Evolutionary conservation across 306 rosid species (phyloP).

Genomic region (Prunus salicina): DNA sequence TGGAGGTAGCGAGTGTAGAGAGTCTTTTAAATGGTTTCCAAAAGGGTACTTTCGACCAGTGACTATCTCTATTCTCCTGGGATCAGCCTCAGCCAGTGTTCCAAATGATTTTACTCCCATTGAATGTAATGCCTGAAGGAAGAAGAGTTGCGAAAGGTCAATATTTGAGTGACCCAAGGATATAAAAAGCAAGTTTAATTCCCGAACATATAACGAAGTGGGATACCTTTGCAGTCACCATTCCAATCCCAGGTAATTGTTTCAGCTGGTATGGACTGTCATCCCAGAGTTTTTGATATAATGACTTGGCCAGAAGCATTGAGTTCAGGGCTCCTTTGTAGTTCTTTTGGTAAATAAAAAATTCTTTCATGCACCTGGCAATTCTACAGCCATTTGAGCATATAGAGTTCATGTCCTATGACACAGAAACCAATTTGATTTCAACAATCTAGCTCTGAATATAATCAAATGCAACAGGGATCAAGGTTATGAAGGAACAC

Average conservation of each 20-base stretch:
- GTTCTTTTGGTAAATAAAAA: slow-evolving; percentile 71
- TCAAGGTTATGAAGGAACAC: slow-evolving; percentile 6
- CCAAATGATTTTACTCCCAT: slow-evolving; percentile 82
- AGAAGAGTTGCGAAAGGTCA: slow-evolving; percentile 12
- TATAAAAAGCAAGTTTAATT: neutral
- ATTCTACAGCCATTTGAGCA: slow-evolving; percentile 95
- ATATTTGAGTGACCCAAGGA: neutral
- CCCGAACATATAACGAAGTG: slow-evolving; percentile 17
- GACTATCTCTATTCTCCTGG: slow-evolving; percentile 91
- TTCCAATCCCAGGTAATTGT: slow-evolving; percentile 96
- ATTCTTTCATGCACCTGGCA: slow-evolving; percentile 93
- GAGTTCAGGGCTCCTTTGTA: slow-evolving; percentile 75
- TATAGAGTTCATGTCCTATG: slow-evolving; percentile 81
- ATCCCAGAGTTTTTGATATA: slow-evolving; percentile 94
- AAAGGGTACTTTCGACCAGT: slow-evolving; percentile 93
- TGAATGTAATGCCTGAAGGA: slow-evolving; percentile 70
- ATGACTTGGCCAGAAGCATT: slow-evolving; percentile 77
- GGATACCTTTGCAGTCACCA: slow-evolving; percentile 93
- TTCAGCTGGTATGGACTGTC: slow-evolving; percentile 86
- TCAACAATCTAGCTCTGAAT: slow-evolving; percentile 17
- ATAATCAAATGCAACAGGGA: slow-evolving; percentile 24
- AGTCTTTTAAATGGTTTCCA: slow-evolving; percentile 94
- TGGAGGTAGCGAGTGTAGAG: slow-evolving; percentile 83
- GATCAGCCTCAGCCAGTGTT: slow-evolving; percentile 83
- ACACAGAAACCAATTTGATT: slow-evolving; percentile 27